Percentiles rank a stretch among this genome's conserved stretches.
These are phyloP conservation scores for Peltaster fructicola DNA, from an alignment of 2,329 filamentous ascomycete genomes.

Conservation along the genomic window DNA sequence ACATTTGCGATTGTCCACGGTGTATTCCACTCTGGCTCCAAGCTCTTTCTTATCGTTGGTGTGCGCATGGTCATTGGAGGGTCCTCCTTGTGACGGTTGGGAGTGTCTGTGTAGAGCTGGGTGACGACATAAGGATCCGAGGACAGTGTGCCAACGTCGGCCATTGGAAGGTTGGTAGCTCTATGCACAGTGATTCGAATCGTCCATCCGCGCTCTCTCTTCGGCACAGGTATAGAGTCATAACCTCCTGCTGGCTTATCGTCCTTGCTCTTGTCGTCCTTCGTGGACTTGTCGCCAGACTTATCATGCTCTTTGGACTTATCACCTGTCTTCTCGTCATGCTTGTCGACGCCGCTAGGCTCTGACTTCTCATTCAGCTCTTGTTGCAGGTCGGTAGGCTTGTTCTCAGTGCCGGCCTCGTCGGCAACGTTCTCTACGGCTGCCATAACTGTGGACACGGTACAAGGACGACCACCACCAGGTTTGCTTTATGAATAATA, in stretches of 20 bases:
- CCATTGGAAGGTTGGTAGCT: slow-evolving; percentile 64
- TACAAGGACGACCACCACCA: no score
- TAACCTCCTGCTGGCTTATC: slow-evolving; percentile 54
- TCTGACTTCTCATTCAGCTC: no score
- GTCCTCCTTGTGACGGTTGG: slow-evolving; percentile 70
- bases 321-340: no score
- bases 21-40: slow-evolving; percentile 64
- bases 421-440: no score
- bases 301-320: slow-evolving; percentile 3
- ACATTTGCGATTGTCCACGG: slow-evolving; percentile 82
- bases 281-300: slow-evolving; percentile 1
- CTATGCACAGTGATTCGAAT: slow-evolving; percentile 70
- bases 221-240: slow-evolving; percentile 60
- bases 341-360: no score
- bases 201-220: slow-evolving; percentile 48
- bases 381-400: no score
- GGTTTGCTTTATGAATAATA: no score
- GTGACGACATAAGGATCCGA: slow-evolving; percentile 72
- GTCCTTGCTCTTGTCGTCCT: slow-evolving; percentile 8
- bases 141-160: slow-evolving; percentile 58
- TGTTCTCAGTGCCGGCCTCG: no score
- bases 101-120: slow-evolving; percentile 53
- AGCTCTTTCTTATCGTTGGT: slow-evolving; percentile 52
- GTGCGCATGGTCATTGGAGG: slow-evolving; percentile 59
- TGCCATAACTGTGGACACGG: no score